phyloP scores from a whole-genome alignment of 305 asterid genomes.

The Ajuga reptans region DNA sequence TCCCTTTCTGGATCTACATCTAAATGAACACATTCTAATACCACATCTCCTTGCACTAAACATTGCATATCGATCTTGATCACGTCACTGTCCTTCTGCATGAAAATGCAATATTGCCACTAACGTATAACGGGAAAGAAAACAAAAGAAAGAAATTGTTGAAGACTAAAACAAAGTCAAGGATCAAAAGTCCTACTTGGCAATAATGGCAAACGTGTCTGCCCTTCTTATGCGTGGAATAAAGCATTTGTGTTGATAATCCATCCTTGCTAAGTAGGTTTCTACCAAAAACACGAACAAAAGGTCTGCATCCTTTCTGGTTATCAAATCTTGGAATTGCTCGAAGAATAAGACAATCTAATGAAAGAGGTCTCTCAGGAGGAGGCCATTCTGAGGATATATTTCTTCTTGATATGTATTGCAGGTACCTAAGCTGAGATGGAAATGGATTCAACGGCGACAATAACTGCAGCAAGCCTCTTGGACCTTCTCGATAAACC shows the following conservation, averaged over 20 bases:
- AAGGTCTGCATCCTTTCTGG: constrained; percentile 89
- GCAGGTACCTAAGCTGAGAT: constrained; percentile 91
- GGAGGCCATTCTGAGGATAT: constrained; percentile 94
- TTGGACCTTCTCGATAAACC: constrained; percentile 90
- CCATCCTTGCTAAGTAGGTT: constrained; percentile 92
- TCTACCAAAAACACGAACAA: constrained; percentile 83
- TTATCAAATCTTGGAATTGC: constrained; percentile 80
- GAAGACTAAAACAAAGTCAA: constrained; percentile 11
- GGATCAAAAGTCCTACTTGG: constrained; percentile 47
- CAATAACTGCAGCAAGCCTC: constrained; percentile 74
- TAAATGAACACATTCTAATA: constrained; percentile 81
- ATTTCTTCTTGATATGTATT: constrained; percentile 81
- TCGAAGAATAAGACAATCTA: constrained; percentile 88
- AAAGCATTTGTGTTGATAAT: constrained; percentile 82
- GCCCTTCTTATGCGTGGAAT: constrained; percentile 79
- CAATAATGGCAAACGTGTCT: constrained; percentile 73
- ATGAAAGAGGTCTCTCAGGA: constrained; percentile 80
- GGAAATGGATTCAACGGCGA: constrained; percentile 91
- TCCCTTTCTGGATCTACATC: constrained; percentile 94
- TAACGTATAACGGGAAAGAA: neutral
- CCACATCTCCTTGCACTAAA: constrained; percentile 98
- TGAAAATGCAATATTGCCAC: constrained; percentile 18
- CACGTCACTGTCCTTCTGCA: constrained; percentile 94
- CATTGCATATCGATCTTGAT: constrained; percentile 95
- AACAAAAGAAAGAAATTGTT: neutral